Evolutionary conservation across 1,284 basidiomycete genomes (phyloP), one percentile per base, ranked within the genome.

Genomic region (Ceratorhiza oryzae-sativae): DNA sequence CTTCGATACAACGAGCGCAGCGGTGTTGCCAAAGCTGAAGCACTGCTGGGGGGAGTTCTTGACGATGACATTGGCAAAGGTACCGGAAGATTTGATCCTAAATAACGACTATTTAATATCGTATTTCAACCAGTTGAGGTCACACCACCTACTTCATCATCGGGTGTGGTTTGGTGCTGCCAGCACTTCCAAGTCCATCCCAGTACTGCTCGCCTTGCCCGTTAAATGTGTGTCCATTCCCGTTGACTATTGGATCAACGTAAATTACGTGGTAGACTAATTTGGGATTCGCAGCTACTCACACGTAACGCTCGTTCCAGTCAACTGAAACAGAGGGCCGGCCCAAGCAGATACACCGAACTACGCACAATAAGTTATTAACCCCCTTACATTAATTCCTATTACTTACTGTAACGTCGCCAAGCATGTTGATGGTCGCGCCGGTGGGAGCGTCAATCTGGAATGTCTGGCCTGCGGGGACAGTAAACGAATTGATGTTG

Each of bases 191-290:
- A 20, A 76, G 75, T 9, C 85, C 84, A 58, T 86, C 85, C 84
- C 86, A 86, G 73, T 86, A 84, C 62, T 79, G 80, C 2, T 79
- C 77, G 18, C 82, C 82, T 75, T 82, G 80, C 1, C 85, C 86
- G 74, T 86, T 80, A 74, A 84, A 85, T 2, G 62, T 80, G 60
- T 85, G 76, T 8, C 80, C 81, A 58, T 86, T 83, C 8, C 85
- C 85, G 65, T 85, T 83, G 78, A 86, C 85, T 73, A 55, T 23
- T 2, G n/a, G 32, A 25, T 2, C 0, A 4, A 46, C 46, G 34
- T 3, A 30, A 30, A 12, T 9, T 42, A 23, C 6, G n/a, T 13
- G 20, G 39, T 18, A 36, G 36, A 8, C 27, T 59, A 42, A 41
- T 9, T 6, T 18, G 23, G 15, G 27, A 42, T 12, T 39, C 10